phyloP scores from a whole-genome alignment of 352 stramenopile species.

The Phytopythium helicoides region DNA sequence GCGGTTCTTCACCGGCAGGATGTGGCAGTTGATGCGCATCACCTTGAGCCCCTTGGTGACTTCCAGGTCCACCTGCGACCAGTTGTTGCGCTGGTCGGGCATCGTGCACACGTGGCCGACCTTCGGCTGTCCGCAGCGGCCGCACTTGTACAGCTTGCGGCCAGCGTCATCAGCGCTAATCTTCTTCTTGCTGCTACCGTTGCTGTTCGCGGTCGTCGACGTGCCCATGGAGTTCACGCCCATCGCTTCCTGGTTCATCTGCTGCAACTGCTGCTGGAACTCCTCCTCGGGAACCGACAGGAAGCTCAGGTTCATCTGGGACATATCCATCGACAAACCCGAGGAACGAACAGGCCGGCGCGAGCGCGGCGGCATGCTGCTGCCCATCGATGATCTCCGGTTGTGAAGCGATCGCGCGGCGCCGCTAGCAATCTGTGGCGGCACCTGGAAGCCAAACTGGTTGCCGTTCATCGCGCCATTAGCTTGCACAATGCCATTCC shows the following conservation, averaged over 20 bases:
- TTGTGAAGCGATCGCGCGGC: constrained; percentile 52
- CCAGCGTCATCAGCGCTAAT: constrained; percentile 33
- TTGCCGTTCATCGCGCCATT: constrained; percentile 4
- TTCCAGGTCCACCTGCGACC: constrained; percentile 73
- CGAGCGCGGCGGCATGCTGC: constrained; percentile 29
- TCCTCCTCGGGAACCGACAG: constrained; percentile 62
- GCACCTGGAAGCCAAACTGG: constrained; percentile 53
- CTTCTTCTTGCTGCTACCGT: constrained; percentile 25
- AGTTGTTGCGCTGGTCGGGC: constrained; percentile 85
- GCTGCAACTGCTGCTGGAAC: constrained; percentile 38
- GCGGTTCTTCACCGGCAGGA: constrained; percentile 62
- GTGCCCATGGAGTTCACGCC: too few relatives aligned
- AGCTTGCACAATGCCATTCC: constrained; percentile 5
- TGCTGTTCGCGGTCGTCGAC: constrained; percentile 22
- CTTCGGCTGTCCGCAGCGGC: constrained; percentile 81
- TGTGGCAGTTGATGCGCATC: constrained; percentile 70
- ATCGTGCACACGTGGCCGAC: constrained; percentile 86
- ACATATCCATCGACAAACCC: constrained; percentile 81
- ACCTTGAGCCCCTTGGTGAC: constrained; percentile 77
- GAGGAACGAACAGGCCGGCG: constrained; percentile 50
- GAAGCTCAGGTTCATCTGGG: constrained; percentile 75
- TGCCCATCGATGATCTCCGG: constrained; percentile 49
- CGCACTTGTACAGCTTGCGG: constrained; percentile 87
- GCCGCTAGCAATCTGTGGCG: constrained; percentile 53
- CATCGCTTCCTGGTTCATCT: constrained; percentile 18